phyloP scores from a whole-genome alignment of 192 early-diverging fungal species.

The Coemansia sp. region DNA sequence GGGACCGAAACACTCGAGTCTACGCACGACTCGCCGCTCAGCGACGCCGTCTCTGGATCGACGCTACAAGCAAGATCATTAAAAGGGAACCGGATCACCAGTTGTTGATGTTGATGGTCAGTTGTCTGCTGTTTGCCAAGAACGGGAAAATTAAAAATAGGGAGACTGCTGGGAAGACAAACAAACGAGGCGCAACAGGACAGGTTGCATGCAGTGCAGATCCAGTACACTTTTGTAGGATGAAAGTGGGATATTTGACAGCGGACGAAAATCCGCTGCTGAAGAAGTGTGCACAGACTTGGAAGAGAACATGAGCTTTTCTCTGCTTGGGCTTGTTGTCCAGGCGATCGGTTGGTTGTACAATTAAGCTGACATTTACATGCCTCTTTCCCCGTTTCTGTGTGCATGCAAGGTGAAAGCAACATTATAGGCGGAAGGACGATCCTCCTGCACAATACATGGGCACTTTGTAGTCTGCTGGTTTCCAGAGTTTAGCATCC shows the following conservation, averaged over 20 bases:
- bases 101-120: too few species aligned
- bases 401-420: background rate
- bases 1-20: conserved; percentile 25
- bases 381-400: background rate
- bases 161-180: background rate
- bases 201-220: conserved; percentile 13
- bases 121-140: too few species aligned
- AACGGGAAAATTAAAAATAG: background rate
- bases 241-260: conserved; percentile 4
- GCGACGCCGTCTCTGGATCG: conserved; percentile 46
- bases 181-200: too few species aligned
- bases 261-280: background rate
- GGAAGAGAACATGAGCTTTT: too few species aligned
- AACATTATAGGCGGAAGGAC: background rate
- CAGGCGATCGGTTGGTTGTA: conserved; percentile 1
- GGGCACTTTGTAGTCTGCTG: background rate
- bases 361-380: background rate
- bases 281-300: too few species aligned
- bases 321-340: background rate
- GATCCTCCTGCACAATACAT: background rate
- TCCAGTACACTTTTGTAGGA: conserved; percentile 2
- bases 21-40: conserved; percentile 54
- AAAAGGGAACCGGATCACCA: too few species aligned
- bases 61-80: conserved; percentile 13
- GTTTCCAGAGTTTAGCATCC: too few species aligned